Evolutionary conservation across 2,329 filamentous ascomycete species (phyloP).

Genomic region (Polytolypa hystricis): DNA sequence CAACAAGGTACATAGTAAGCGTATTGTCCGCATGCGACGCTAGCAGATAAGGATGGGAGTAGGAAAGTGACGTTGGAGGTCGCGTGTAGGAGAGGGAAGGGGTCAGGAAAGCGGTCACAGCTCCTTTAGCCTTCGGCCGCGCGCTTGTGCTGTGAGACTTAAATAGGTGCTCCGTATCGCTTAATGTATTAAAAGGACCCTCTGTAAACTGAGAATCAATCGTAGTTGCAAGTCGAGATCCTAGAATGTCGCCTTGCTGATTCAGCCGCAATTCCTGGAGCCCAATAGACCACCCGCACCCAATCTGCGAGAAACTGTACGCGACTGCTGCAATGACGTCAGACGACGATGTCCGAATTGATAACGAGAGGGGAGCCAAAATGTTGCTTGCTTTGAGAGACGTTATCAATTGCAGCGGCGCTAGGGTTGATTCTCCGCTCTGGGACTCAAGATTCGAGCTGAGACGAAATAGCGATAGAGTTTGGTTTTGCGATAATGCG

Average conservation of each 20-base stretch:
- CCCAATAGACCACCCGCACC: slow-evolving; percentile 76
- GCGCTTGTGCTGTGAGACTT: slow-evolving; percentile 3
- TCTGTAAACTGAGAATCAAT: slow-evolving; percentile 28
- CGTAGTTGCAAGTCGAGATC: slow-evolving; percentile 29
- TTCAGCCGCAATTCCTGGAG: slow-evolving; percentile 79
- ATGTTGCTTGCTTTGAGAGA: slow-evolving; percentile 73
- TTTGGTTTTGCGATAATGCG: slow-evolving; percentile 62
- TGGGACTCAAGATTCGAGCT: slow-evolving; percentile 5
- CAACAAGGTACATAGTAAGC: slow-evolving; percentile 68
- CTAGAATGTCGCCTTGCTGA: slow-evolving; percentile 32
- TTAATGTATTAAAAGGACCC: slow-evolving; percentile 9
- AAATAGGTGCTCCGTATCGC: slow-evolving; percentile 7
- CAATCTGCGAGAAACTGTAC: slow-evolving; percentile 66
- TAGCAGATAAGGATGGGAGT: slow-evolving; percentile 75
- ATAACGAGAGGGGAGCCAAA: slow-evolving; percentile 68
- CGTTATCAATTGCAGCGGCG: slow-evolving; percentile 52
- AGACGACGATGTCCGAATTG: slow-evolving; percentile 55
- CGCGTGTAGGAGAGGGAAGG: slow-evolving; percentile 12
- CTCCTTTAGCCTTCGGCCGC: background rate
- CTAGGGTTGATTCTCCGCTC: slow-evolving; percentile 11
- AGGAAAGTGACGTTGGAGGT: slow-evolving; percentile 55
- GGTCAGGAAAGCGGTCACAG: background rate
- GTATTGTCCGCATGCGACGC: slow-evolving; percentile 81
- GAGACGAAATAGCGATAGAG: slow-evolving; percentile 67
- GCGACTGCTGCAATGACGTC: slow-evolving; percentile 72